Percentiles rank a stretch among this genome's conserved stretches.
These are phyloP conservation scores for Dryas alaskensis DNA, from an alignment of 306 rosid genomes.

Conservation along the genomic window DNA sequence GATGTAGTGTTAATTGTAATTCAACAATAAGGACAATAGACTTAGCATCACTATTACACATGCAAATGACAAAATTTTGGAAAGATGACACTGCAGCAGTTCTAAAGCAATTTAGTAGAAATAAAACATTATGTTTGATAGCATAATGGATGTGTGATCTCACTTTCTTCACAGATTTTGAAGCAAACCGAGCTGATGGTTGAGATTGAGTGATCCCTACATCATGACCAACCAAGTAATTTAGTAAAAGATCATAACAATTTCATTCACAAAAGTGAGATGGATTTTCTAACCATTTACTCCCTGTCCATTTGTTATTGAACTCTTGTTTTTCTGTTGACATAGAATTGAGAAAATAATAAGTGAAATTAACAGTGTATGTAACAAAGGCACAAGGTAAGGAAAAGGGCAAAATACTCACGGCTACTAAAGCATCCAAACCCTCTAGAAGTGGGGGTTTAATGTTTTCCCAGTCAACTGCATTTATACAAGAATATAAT, in stretches of 20 bases:
- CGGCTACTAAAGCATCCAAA: constrained; percentile 56
- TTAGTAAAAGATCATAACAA: constrained; percentile 21
- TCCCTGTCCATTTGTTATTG: constrained; percentile 30
- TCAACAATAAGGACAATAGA: not conserved
- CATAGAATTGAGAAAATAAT: constrained; percentile 20
- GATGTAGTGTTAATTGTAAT: not conserved
- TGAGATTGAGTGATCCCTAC: constrained; percentile 45
- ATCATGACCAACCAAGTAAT: constrained; percentile 19
- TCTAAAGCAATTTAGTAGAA: not conserved
- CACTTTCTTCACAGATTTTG: constrained; percentile 74
- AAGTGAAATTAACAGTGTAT: constrained; percentile 8
- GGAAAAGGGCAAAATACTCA: constrained; percentile 35
- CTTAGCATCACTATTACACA: not conserved
- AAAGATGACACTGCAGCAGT: not conserved
- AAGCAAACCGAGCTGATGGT: constrained; percentile 47
- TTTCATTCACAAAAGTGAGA: not conserved
- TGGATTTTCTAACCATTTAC: constrained; percentile 48
- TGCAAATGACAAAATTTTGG: not conserved
- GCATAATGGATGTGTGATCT: constrained; percentile 7
- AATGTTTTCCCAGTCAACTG: constrained; percentile 64
- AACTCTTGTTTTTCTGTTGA: constrained; percentile 53
- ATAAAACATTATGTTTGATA: not conserved
- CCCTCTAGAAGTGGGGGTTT: constrained; percentile 76
- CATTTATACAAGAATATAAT: constrained; percentile 15
- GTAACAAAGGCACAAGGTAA: constrained; percentile 7